phyloP scores from a whole-genome alignment of 2,329 filamentous ascomycete genomes.

The Ophiostoma novo-ulmi region DNA sequence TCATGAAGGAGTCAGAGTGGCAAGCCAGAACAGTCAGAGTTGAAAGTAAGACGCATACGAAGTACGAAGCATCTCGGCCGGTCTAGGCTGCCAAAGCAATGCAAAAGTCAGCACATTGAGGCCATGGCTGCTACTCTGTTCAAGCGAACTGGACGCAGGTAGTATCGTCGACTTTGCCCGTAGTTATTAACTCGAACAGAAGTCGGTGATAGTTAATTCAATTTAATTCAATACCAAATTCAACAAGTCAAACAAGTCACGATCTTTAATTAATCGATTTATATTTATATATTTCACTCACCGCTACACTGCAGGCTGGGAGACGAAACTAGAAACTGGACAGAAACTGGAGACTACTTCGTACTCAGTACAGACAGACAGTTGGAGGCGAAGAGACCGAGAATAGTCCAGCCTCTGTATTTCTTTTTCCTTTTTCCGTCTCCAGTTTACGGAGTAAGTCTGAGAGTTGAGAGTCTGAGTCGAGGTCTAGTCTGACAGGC shows the following conservation, averaged over 20 bases:
- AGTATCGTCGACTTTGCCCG: background rate
- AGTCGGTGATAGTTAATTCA: background rate
- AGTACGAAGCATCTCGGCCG: background rate
- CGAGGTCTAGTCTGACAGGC: background rate
- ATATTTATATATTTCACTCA: constrained; percentile 6
- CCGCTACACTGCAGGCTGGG: constrained; percentile 10
- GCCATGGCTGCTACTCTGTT: too few relatives aligned
- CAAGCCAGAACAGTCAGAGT: background rate
- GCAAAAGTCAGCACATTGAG: background rate
- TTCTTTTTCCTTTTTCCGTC: background rate
- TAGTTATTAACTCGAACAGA: background rate
- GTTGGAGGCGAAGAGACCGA: background rate
- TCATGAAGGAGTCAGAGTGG: background rate
- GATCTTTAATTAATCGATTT: background rate
- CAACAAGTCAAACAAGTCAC: background rate
- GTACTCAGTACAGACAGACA: background rate
- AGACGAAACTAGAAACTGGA: background rate
- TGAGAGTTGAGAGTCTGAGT: background rate
- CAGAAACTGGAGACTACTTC: background rate
- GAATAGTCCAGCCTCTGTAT: constrained; percentile 3
- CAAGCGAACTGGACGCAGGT: background rate
- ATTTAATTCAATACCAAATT: background rate
- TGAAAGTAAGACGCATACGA: background rate
- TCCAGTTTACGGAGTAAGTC: background rate
- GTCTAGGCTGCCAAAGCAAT: too few relatives aligned